These are phyloP conservation scores for Pseudogymnoascus sp. DNA, from an alignment of 2,329 filamentous ascomycete genomes.

Conservation along the genomic window DNA sequence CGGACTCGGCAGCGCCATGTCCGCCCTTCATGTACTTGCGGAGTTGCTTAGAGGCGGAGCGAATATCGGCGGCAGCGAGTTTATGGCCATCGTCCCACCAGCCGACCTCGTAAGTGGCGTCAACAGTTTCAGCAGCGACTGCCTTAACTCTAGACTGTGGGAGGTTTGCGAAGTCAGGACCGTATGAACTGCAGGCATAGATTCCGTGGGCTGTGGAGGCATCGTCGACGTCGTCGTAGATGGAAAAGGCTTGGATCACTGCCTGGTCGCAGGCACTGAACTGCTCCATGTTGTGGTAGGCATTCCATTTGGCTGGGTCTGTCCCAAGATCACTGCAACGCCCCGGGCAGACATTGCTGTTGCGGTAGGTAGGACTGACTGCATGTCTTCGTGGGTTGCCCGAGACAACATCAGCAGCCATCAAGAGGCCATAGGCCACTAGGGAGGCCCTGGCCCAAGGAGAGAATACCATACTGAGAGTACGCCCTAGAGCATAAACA, in stretches of 20 bases:
- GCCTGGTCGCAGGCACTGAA: conserved; percentile 23
- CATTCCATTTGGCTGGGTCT: not conserved
- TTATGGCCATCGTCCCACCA: conserved; percentile 22
- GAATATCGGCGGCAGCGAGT: conserved; percentile 18
- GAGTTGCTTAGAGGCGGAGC: conserved; percentile 23
- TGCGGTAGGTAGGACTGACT: not conserved
- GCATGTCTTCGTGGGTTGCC: not conserved
- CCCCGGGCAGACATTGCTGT: not conserved
- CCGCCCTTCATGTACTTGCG: conserved; percentile 25
- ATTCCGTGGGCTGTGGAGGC: conserved; percentile 24
- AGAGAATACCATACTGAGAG: not conserved
- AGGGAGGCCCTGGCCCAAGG: not conserved
- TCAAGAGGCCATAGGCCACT: not conserved
- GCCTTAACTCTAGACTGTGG: conserved; percentile 1
- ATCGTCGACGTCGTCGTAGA: conserved; percentile 29
- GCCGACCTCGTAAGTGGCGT: conserved; percentile 24
- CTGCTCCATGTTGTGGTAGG: conserved; percentile 16
- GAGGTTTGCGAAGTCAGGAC: conserved; percentile 15
- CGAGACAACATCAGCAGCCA: not conserved
- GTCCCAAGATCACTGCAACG: not conserved
- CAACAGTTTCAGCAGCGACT: conserved; percentile 12
- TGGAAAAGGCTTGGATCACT: conserved; percentile 29
- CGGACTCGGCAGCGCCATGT: conserved; percentile 16
- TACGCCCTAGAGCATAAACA: not conserved
- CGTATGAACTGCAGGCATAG: conserved; percentile 25